A percentile compares a stretch with the other conserved stretches of the same genome.
Evolutionary conservation across 2,329 filamentous ascomycete genomes (phyloP).

Genomic region (Penicillium sp.): DNA sequence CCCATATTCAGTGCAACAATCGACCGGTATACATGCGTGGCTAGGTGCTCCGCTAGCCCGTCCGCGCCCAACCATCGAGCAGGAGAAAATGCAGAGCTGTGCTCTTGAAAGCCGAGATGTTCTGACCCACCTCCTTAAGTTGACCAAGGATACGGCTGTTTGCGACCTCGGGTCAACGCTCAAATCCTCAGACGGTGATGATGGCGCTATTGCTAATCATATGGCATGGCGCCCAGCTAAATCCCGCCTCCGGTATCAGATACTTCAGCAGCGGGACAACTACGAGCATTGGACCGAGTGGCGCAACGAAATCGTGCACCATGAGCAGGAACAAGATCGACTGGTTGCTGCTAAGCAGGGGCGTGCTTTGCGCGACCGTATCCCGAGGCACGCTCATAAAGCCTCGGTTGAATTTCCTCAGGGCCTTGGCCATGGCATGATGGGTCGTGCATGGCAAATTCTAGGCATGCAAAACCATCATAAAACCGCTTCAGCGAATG

Average conservation of each 20-base stretch:
- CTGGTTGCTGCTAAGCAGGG: conserved; percentile 32
- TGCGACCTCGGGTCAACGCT: conserved; percentile 37
- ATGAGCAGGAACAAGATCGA: conserved; percentile 36
- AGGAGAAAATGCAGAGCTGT: conserved; percentile 33
- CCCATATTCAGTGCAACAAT: conserved; percentile 39
- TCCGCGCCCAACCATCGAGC: conserved; percentile 19
- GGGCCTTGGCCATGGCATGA: conserved; percentile 36
- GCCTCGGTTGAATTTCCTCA: conserved; percentile 31
- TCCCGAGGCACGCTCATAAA: conserved; percentile 26
- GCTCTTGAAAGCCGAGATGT: conserved; percentile 41
- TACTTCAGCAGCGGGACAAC: conserved; percentile 42
- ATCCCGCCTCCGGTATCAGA: conserved; percentile 40
- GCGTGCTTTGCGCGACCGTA: conserved; percentile 26
- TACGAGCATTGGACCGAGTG: conserved; percentile 45
- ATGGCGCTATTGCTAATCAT: conserved; percentile 23
- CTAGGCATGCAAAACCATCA: conserved; percentile 36
- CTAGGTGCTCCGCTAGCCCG: conserved; percentile 38
- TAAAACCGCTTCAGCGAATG: conserved; percentile 18
- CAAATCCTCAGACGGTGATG: conserved; percentile 5
- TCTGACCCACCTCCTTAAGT: conserved; percentile 38
- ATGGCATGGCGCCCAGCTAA: conserved; percentile 40
- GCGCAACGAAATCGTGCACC: conserved; percentile 38
- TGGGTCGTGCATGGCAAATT: conserved; percentile 40
- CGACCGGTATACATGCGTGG: conserved; percentile 40
- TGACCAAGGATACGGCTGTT: conserved; percentile 39